Percentiles rank a stretch among this genome's conserved stretches.
phyloP scores from a whole-genome alignment of 2,329 filamentous ascomycete genomes.

The Verticillium nonalfalfae region DNA sequence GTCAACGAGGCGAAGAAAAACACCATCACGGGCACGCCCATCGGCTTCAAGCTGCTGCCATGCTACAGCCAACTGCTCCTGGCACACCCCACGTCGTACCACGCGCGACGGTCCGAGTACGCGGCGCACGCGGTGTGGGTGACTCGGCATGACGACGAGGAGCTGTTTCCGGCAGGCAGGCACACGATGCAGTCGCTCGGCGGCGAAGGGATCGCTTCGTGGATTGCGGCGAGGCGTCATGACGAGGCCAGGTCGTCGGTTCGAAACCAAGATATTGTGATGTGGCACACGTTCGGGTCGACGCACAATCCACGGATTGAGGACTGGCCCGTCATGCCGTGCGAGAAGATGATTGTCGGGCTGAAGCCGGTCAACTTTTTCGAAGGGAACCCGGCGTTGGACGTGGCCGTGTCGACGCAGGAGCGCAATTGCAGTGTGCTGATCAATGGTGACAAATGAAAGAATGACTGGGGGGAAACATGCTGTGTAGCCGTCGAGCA shows the following conservation, averaged over 20 bases:
- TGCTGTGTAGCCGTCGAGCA: background rate
- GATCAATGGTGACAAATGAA: background rate
- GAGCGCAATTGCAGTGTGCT: conserved; percentile 25
- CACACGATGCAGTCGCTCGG: conserved; percentile 41
- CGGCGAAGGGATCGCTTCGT: conserved; percentile 31
- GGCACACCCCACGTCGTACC: conserved; percentile 29
- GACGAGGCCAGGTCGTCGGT: conserved; percentile 31
- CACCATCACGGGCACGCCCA: conserved; percentile 31
- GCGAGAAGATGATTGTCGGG: conserved; percentile 44
- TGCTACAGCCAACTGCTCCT: conserved; percentile 39
- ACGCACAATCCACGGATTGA: conserved; percentile 61
- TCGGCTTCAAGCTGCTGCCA: conserved; percentile 39
- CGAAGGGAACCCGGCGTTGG: conserved; percentile 39
- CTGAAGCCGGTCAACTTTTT: conserved; percentile 51
- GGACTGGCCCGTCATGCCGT: conserved; percentile 65
- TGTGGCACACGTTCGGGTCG: conserved; percentile 53
- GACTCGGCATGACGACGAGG: conserved; percentile 34
- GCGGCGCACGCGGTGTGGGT: conserved; percentile 37
- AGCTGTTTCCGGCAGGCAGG: conserved; percentile 33
- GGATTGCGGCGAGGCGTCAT: conserved; percentile 25
- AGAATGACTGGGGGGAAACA: too few species aligned
- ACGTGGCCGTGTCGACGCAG: conserved; percentile 36
- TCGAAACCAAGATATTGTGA: conserved; percentile 44
- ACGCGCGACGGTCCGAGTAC: conserved; percentile 34
- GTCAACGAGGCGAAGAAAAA: conserved; percentile 37